Percentiles rank a stretch among this genome's conserved stretches.
These are phyloP conservation scores for Vitis amurensis DNA, from an alignment of 164 flowering plant species.

Conservation along the genomic window DNA sequence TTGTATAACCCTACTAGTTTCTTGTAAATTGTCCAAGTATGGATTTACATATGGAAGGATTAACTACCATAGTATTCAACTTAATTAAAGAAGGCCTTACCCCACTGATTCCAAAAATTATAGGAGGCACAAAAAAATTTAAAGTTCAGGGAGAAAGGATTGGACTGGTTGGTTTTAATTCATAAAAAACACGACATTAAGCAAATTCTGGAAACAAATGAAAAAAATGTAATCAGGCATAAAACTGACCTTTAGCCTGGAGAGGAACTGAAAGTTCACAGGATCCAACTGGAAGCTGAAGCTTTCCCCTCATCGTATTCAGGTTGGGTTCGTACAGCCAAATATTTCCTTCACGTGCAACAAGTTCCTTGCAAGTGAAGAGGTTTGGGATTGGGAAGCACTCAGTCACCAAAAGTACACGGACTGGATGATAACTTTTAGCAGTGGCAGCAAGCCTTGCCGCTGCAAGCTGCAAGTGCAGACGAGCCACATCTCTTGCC, in stretches of 20 bases:
- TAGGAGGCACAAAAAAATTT: too few species aligned
- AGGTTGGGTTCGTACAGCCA: conserved; percentile 55
- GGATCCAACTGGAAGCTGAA: conserved; percentile 59
- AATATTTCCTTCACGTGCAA: conserved; percentile 33
- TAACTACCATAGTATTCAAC: too few species aligned
- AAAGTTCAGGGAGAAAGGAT: too few species aligned
- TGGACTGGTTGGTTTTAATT: too few species aligned
- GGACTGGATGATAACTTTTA: conserved; percentile 36
- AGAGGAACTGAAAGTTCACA: conserved; percentile 61
- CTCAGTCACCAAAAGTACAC: conserved; percentile 36
- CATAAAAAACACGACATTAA: too few species aligned
- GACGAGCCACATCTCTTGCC: conserved; percentile 56
- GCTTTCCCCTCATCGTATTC: conserved; percentile 39
- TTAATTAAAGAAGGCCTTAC: too few species aligned
- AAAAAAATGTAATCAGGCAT: too few species aligned
- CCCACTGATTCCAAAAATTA: too few species aligned
- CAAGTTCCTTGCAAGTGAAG: conserved; percentile 53
- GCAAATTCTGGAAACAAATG: too few species aligned
- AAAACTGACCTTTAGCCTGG: conserved; percentile 36
- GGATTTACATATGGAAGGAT: too few species aligned
- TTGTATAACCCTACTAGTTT: background rate
- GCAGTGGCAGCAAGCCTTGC: conserved; percentile 45
- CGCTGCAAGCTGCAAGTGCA: conserved; percentile 60
- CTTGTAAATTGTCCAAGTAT: too few species aligned
- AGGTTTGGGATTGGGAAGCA: conserved; percentile 58